Conservation (phyloP, 23 red algal species). For the Gracilaria vermiculophylla region DNA sequence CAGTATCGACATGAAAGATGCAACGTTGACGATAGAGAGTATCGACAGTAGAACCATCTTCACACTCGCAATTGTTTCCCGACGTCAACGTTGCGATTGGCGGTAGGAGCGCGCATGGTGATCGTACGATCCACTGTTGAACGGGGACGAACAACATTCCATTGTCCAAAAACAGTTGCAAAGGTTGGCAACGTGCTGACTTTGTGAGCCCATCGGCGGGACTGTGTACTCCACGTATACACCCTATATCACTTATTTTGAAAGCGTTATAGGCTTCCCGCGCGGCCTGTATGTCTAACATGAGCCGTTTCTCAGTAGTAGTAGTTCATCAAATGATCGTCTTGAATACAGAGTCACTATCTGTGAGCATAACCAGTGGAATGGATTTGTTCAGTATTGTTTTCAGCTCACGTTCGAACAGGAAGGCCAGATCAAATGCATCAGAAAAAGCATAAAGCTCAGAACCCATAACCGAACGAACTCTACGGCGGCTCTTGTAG, state of each 20-base stretch:
- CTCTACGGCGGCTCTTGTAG: not conserved
- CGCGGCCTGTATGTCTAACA: conserved; percentile 31
- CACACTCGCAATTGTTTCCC: too few relatives aligned
- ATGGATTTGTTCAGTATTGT: not conserved
- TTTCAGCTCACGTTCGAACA: not conserved
- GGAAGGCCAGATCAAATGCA: not conserved
- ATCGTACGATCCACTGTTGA: conserved; percentile 36
- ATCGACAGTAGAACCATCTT: too few relatives aligned
- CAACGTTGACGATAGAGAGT: too few relatives aligned
- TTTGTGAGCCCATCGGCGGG: conserved; percentile 12
- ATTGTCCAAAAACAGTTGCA: not conserved
- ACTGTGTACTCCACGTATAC: not conserved
- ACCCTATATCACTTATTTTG: conserved; percentile 14
- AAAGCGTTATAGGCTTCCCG: not conserved
- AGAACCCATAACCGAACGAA: not conserved
- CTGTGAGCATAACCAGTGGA: not conserved
- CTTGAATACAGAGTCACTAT: not conserved
- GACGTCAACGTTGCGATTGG: too few relatives aligned
- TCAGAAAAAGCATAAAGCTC: not conserved
- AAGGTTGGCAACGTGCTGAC: not conserved
- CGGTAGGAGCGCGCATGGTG: too few relatives aligned
- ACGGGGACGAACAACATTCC: not conserved
- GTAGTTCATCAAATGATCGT: not conserved
- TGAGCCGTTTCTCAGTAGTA: conserved; percentile 23
- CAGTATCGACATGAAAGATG: too few relatives aligned